Percentiles rank a stretch among this genome's conserved stretches.
phyloP scores from a whole-genome alignment of 768 basidiomycete species.

The Leccinum disarticulatum region DNA sequence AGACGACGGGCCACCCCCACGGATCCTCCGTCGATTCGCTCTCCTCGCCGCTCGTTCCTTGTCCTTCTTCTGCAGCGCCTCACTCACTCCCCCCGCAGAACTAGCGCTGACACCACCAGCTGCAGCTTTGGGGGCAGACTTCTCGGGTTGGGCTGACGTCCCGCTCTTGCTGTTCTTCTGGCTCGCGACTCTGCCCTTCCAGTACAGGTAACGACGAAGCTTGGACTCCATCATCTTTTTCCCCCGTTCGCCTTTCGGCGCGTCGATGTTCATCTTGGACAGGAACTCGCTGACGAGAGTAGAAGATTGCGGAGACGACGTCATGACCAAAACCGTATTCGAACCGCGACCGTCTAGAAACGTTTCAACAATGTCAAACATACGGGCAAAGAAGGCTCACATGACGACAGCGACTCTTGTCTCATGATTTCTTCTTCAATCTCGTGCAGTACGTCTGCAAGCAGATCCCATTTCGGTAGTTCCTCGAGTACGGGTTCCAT shows the following conservation, averaged over 20 bases:
- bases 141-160: neutral
- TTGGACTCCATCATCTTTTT: constrained; percentile 78
- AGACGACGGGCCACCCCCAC: constrained; percentile 62
- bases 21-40: constrained; percentile 67
- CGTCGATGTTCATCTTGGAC: constrained; percentile 53
- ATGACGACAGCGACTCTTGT: constrained; percentile 43
- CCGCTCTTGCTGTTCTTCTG: constrained; percentile 26
- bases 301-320: constrained; percentile 74
- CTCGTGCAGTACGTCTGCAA: constrained; percentile 85
- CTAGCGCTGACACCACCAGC: constrained; percentile 2
- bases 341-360: constrained; percentile 46
- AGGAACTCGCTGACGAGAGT: constrained; percentile 79
- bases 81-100: constrained; percentile 47
- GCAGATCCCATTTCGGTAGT: constrained; percentile 87
- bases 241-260: constrained; percentile 62
- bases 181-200: constrained; percentile 58
- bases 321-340: constrained; percentile 87
- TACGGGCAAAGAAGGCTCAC: constrained; percentile 9
- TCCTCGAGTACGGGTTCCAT: constrained; percentile 91
- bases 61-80: constrained; percentile 79
- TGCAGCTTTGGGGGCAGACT: constrained; percentile 15
- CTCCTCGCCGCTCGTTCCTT: constrained; percentile 55
- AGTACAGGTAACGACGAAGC: constrained; percentile 71
- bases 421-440: constrained; percentile 83
- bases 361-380: neutral